These are phyloP conservation scores for Endothia cerciana DNA, from an alignment of 2,329 filamentous ascomycete species.

Conservation along the genomic window DNA sequence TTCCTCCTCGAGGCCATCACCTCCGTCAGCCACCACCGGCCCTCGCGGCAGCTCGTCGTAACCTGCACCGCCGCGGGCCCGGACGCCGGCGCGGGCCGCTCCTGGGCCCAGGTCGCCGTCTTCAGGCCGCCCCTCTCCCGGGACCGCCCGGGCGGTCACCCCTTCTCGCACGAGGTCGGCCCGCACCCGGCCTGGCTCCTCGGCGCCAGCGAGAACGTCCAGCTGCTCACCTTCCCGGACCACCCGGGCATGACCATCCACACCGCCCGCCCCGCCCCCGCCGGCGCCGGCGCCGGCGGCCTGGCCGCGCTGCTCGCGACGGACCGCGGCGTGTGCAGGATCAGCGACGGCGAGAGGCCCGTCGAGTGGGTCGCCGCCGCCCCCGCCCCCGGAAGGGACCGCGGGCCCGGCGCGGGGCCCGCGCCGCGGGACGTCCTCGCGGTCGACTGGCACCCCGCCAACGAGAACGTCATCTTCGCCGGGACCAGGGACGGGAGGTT, in stretches of 20 bases:
- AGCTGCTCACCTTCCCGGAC: conserved; percentile 16
- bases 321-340: conserved; percentile 49
- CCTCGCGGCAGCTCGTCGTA: conserved; percentile 47
- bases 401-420: background rate
- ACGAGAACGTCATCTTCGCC: conserved; percentile 52
- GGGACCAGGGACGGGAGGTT: conserved; percentile 55
- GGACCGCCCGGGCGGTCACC: background rate
- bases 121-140: conserved; percentile 39
- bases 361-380: conserved; percentile 37
- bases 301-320: conserved; percentile 54
- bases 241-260: conserved; percentile 29
- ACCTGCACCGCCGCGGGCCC: conserved; percentile 46
- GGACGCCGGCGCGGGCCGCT: conserved; percentile 42
- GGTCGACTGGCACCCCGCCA: conserved; percentile 49
- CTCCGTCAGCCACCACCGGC: conserved; percentile 52
- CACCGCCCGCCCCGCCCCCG: conserved; percentile 44
- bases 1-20: conserved; percentile 47
- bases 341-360: conserved; percentile 37
- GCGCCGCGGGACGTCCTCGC: conserved; percentile 48
- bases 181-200: conserved; percentile 43
- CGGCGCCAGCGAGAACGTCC: conserved; percentile 35
- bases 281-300: conserved; percentile 42
- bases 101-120: conserved; percentile 55
- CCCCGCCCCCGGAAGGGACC: background rate
- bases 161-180: conserved; percentile 33